Evolutionary conservation across 495 filamentous ascomycete species (phyloP), one percentile per base, ranked within the genome.

Genomic region (Thermochaetoides thermophila): DNA sequence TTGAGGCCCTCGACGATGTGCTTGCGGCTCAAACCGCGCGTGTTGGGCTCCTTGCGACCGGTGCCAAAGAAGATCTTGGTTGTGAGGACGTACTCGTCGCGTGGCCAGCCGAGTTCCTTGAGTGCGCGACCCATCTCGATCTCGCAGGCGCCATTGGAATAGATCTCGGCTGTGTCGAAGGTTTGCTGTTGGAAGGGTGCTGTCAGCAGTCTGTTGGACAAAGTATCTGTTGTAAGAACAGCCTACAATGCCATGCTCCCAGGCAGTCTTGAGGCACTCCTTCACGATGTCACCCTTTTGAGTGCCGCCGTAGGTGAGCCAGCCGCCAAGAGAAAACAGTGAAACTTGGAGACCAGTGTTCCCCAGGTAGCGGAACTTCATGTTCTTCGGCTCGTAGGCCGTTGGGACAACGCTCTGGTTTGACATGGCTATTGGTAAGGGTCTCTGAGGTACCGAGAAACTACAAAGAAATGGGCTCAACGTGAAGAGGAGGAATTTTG

Each of bases 71-170:
- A 33, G 53, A 78, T 66, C 66, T 89, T 89, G n/a, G 83, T 87
- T 27, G 74, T 81, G 43, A 91, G 75, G 17, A 91, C 83, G 22
- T 86, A 58, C 53, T 89, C 81, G 50, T 78, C 80, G 25, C 81
- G 66, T 42, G 79, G 78, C 83, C 83, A 81, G 31, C 59, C 67
- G 38, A 68, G 77, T 47, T 69, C 64, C 55, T 61, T 67, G 47
- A 73, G 78, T 1, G 78, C 78, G 40, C 69, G 49, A 12, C 81
- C 81, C 72, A 86, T 81, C 26, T 82, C 72, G 30, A 70, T 50
- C 52, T 87, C 81, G 11, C 71, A 77, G 42, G 79, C 66, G 34
- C 81, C 81, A 37, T 55, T 68, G 22, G 75, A 56, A 39, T 82
- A 84, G 4, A 33, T 41, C 43, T 78, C 74, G 31, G 73, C 68